A percentile compares a stretch with the other conserved stretches of the same genome.
phyloP scores from a whole-genome alignment of 805 yeast species.

The Naumovozyma baii region DNA sequence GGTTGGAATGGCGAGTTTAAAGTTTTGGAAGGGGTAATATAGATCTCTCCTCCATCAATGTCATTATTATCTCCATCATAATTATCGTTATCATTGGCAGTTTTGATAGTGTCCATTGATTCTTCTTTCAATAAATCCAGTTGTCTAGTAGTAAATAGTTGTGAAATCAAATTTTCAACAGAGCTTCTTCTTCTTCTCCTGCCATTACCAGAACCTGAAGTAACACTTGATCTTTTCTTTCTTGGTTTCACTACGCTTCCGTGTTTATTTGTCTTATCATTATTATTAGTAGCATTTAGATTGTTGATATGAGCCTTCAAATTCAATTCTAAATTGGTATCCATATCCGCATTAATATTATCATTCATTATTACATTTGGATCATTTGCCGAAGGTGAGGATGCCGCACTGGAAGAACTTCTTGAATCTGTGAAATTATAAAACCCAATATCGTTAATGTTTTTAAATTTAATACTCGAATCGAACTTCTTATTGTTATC shows the following conservation, averaged over 20 bases:
- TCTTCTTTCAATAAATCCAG: slow-evolving; percentile 37
- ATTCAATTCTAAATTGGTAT: neutral
- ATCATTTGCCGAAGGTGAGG: slow-evolving; percentile 32
- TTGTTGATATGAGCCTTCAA: neutral
- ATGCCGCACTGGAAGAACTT: neutral
- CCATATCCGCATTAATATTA: neutral
- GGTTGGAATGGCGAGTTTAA: neutral
- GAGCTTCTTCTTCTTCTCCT: neutral
- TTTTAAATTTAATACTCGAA: slow-evolving; percentile 20
- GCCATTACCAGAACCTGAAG: neutral
- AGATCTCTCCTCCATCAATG: neutral
- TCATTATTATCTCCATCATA: slow-evolving; percentile 20
- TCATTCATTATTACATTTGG: neutral
- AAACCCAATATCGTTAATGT: slow-evolving; percentile 51
- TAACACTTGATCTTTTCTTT: neutral
- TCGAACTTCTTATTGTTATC: slow-evolving; percentile 1
- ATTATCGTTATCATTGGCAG: slow-evolving; percentile 36
- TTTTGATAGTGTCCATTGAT: neutral
- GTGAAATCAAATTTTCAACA: slow-evolving; percentile 39
- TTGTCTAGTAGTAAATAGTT: slow-evolving; percentile 55
- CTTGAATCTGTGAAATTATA: neutral
- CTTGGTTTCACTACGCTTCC: neutral
- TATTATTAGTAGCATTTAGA: neutral
- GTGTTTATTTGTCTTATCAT: neutral
- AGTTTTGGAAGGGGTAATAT: neutral